Evolutionary conservation across 2,329 filamentous ascomycete species (phyloP), one percentile per base, ranked within the genome.

Genomic region (Lachnellula occidentalis): DNA sequence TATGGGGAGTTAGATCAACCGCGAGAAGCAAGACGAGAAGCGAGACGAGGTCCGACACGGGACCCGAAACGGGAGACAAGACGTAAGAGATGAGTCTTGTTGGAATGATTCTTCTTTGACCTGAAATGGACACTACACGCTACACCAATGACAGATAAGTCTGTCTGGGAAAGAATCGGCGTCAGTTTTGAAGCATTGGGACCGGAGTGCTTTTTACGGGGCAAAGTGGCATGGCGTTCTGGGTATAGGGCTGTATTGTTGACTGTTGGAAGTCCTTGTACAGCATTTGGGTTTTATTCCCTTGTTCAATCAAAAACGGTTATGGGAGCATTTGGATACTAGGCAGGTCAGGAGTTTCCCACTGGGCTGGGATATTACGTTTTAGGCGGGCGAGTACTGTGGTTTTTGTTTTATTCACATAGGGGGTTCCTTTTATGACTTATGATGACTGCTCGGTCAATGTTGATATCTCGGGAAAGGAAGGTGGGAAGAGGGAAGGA

Each of bases 1-100:
- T 67, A 57, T 47, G 65, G 65, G 9, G 57, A 63, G 34, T 42
- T 63, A 15, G 41, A 55, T 17, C 48, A 48, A 21, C 39, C 31
- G 31, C 12, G 50, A 53, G 17, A 36, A 48, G 14, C 51, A 22
- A 24, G 17, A 8, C 45, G 43, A 22, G 19, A 22, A 22, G 21
- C 21, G 31, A 47, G 34, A 48, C 39, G 43, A 31, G 27, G 27
- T 31, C 27, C 27, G 2, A 31, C 27, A 31, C 27, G 27, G 27
- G 27, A 21, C 31, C 8, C 45, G 42, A n/a, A 52, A n/a, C 14
- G 14, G 7, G 15, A 21, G 19, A 19, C 21, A 54, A 49, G 46
- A 48, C 39, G 27, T 39, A 39, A 17, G n/a, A 47, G 45, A 47
- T 47, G n/a, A 47, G 21, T 31, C n/a, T 15, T 31, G 27, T 39